Percentiles rank a stretch among this genome's conserved stretches.
These are phyloP conservation scores for Clonostachys rosea DNA, from an alignment of 2,329 filamentous ascomycete species.

Conservation along the genomic window DNA sequence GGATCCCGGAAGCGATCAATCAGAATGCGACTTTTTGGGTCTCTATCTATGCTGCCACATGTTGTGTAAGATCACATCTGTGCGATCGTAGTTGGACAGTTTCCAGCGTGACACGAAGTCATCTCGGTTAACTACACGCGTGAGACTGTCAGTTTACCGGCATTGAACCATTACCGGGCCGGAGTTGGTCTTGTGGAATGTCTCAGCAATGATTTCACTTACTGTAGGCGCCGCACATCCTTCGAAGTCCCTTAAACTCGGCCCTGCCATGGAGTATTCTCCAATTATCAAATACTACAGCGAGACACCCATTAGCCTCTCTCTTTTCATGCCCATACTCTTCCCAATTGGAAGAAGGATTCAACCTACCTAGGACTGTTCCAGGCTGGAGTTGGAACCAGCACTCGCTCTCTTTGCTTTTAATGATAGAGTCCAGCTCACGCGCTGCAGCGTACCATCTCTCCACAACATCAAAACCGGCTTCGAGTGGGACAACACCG, in stretches of 20 bases:
- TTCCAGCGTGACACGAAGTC: conserved; percentile 76
- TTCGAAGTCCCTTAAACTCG: conserved; percentile 75
- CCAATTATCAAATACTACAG: conserved; percentile 90
- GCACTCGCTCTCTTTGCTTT: conserved; percentile 61
- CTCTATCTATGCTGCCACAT: too few species aligned
- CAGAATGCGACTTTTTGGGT: too few species aligned
- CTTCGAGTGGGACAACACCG: conserved; percentile 55
- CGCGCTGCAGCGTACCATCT: conserved; percentile 78
- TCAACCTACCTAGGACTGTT: conserved; percentile 62
- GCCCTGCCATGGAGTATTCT: conserved; percentile 83
- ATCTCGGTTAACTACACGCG: conserved; percentile 63
- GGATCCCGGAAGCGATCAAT: too few species aligned
- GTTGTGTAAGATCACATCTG: too few species aligned
- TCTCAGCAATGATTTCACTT: conserved; percentile 28
- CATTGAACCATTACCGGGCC: background rate
- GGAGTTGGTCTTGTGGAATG: background rate
- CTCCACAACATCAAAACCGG: conserved; percentile 17
- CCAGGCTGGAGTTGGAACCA: conserved; percentile 82
- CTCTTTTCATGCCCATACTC: too few species aligned
- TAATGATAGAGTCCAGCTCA: conserved; percentile 68
- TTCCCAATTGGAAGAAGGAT: too few species aligned
- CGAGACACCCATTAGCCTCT: conserved; percentile 6
- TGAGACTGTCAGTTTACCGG: background rate
- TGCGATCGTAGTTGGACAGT: conserved; percentile 39
- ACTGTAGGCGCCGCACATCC: conserved; percentile 92